Percentiles rank a stretch among this genome's conserved stretches.
These are phyloP conservation scores for Pichia scutulata DNA, from an alignment of 805 yeast species.

Conservation along the genomic window DNA sequence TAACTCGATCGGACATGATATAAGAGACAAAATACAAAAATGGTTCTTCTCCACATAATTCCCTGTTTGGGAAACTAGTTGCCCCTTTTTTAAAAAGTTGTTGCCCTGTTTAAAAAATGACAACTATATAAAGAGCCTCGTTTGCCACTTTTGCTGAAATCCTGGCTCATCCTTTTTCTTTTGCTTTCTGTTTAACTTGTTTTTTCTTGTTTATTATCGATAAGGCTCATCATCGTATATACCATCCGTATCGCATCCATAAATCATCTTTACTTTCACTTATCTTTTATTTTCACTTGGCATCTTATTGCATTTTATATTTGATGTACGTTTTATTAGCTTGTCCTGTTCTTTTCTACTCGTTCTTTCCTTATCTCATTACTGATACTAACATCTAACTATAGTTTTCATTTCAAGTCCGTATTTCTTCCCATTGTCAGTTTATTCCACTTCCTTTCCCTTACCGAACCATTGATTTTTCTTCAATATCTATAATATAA, in stretches of 20 bases:
- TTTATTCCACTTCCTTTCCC: background rate
- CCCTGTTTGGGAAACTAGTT: background rate
- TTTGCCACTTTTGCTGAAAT: background rate
- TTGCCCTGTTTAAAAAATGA: too few species aligned
- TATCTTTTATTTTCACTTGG: background rate
- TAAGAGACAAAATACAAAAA: too few species aligned
- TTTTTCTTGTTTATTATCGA: background rate
- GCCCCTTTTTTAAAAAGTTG: background rate
- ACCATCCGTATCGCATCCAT: background rate
- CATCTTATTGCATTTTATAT: background rate
- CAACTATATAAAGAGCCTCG: background rate
- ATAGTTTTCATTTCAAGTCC: background rate
- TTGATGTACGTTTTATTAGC: background rate
- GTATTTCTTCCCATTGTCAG: background rate
- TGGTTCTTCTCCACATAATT: background rate
- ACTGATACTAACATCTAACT: background rate
- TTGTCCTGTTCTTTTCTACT: background rate
- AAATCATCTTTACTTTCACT: background rate
- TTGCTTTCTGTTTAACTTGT: background rate
- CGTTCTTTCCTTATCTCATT: background rate
- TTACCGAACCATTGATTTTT: background rate
- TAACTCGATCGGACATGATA: background rate
- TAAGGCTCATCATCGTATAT: background rate
- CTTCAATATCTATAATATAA: background rate
- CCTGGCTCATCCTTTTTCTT: background rate